A percentile compares a stretch with the other conserved stretches of the same genome.
Evolutionary conservation across 257 asterid genomes (phyloP).

Genomic region (Oldenlandia corymbosa): DNA sequence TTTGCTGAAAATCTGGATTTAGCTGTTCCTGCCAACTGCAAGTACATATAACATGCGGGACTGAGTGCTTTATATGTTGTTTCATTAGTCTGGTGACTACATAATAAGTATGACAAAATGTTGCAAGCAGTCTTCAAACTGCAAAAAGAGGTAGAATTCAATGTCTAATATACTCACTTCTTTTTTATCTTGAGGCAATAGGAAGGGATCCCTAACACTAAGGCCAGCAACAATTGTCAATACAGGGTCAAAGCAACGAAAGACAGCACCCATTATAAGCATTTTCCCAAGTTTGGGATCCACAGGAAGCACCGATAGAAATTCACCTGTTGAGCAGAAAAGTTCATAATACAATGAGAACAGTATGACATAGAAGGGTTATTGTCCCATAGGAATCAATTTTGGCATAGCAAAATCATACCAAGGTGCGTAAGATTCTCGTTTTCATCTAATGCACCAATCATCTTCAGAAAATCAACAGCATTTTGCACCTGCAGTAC

Average conservation of each 20-base stretch:
- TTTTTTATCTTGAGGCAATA: constrained; percentile 91
- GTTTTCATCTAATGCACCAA: constrained; percentile 88
- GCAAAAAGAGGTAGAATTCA: too few relatives aligned
- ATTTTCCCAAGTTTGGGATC: constrained; percentile 98
- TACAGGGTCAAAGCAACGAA: constrained; percentile 87
- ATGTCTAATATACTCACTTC: constrained; percentile 58
- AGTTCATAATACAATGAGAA: neutral
- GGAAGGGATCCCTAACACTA: constrained; percentile 95
- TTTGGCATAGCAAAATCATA: constrained; percentile 30
- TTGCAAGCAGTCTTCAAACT: neutral
- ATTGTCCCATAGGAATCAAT: constrained; percentile 8
- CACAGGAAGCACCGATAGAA: constrained; percentile 87
- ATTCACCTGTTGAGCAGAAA: constrained; percentile 52
- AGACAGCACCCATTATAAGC: constrained; percentile 92
- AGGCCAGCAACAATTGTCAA: constrained; percentile 95
- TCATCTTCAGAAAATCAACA: constrained; percentile 88
- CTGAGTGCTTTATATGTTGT: neutral
- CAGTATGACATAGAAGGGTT: neutral
- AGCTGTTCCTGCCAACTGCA: constrained; percentile 90
- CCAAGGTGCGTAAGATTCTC: constrained; percentile 97
- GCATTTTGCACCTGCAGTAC: constrained; percentile 92
- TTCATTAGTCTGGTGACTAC: too few relatives aligned
- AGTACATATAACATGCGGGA: neutral
- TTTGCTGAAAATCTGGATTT: constrained; percentile 96
- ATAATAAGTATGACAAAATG: too few relatives aligned